Evolutionary conservation across 2,329 filamentous ascomycete genomes (phyloP).

Genomic region (Dryadomyces quercivorus): DNA sequence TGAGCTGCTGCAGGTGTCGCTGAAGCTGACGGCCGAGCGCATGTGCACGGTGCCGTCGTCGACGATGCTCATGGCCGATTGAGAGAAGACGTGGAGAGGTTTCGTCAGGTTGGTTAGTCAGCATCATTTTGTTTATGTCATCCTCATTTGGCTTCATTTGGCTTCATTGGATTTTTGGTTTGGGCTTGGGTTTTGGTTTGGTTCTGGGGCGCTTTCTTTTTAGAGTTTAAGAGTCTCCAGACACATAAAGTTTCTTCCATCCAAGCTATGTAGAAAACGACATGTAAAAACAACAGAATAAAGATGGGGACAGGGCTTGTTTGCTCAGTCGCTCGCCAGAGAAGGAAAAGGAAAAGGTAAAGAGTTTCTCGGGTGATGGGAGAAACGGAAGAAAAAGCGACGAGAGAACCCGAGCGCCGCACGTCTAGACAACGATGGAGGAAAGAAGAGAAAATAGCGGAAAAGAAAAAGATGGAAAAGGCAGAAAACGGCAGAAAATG

Average conservation of each 20-base stretch:
- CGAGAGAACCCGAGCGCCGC: background rate
- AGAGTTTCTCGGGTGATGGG: background rate
- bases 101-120: background rate
- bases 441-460: background rate
- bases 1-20: constrained; percentile 73
- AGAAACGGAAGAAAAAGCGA: background rate
- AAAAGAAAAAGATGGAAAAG: background rate
- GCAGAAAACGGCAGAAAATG: background rate
- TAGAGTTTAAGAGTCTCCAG: background rate
- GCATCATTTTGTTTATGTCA: background rate
- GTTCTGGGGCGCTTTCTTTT: background rate
- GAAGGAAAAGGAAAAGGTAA: background rate
- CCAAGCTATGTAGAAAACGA: constrained; percentile 1
- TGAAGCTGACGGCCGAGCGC: constrained; percentile 89
- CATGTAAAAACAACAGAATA: background rate
- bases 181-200: background rate
- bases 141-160: background rate
- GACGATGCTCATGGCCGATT: constrained; percentile 13
- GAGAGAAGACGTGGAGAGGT: background rate
- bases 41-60: constrained; percentile 38
- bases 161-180: background rate
- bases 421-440: background rate
- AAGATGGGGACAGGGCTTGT: background rate
- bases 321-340: background rate
- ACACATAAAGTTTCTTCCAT: background rate